Percentiles rank a stretch among this genome's conserved stretches.
phyloP scores from a whole-genome alignment of 2,329 filamentous ascomycete genomes.

The Dryadomyces sulphureus region DNA sequence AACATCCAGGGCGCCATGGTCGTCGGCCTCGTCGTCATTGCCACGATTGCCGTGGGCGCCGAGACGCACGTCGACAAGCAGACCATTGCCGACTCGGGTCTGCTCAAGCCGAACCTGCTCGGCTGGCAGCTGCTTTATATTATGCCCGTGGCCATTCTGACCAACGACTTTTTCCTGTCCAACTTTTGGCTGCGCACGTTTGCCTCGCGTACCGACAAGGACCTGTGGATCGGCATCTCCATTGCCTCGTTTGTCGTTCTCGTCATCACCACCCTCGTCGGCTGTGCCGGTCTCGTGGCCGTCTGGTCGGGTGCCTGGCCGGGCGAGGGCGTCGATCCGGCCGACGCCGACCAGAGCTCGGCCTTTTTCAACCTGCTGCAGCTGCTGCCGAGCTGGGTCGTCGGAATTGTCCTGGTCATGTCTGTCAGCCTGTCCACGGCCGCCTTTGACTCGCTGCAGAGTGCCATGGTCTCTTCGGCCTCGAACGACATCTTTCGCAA shows the following conservation, averaged over 20 bases:
- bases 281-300: constrained; percentile 58
- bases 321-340: constrained; percentile 46
- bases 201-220: constrained; percentile 62
- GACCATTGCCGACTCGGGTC: constrained; percentile 52
- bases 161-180: constrained; percentile 78
- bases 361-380: constrained; percentile 64
- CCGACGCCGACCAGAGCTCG: constrained; percentile 41
- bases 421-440: constrained; percentile 61
- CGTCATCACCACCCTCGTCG: constrained; percentile 58
- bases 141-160: constrained; percentile 63
- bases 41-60: constrained; percentile 62
- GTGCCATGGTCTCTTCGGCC: constrained; percentile 70
- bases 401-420: constrained; percentile 71
- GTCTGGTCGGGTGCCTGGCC: constrained; percentile 63
- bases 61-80: constrained; percentile 57
- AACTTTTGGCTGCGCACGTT: constrained; percentile 78
- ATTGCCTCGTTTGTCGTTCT: constrained; percentile 51
- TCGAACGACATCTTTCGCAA: constrained; percentile 80
- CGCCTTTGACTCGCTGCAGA: constrained; percentile 68
- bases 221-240: constrained; percentile 60
- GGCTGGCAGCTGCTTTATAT: constrained; percentile 84
- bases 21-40: constrained; percentile 57
- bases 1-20: constrained; percentile 72
- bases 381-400: constrained; percentile 63
- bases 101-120: constrained; percentile 53